phyloP scores from a whole-genome alignment of 441 rosid genomes.

The Pelargonium fulgidum region DNA sequence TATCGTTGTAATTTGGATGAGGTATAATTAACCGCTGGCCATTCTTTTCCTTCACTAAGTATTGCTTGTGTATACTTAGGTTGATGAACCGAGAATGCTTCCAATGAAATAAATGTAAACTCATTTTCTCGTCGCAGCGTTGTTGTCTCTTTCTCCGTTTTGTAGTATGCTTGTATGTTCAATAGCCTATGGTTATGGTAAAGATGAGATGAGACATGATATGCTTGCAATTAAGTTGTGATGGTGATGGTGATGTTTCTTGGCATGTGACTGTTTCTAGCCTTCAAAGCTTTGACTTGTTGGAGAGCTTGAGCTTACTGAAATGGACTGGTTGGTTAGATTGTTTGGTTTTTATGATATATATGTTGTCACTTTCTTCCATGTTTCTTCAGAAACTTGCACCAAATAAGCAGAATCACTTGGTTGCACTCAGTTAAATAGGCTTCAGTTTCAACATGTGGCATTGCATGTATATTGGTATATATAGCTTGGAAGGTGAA shows the following conservation, averaged over 20 bases:
- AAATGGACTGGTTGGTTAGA: constrained; percentile 4
- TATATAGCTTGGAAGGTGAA: no score
- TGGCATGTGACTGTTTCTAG: constrained; percentile 16
- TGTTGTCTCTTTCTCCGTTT: no score
- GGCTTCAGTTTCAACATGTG: neutral
- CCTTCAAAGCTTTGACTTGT: constrained; percentile 5
- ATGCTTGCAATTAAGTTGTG: neutral
- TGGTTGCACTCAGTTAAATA: neutral
- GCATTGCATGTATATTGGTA: neutral
- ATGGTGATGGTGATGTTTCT: constrained; percentile 22
- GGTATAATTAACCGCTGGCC: constrained; percentile 22
- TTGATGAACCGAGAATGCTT: constrained; percentile 22
- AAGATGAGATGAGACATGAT: no score
- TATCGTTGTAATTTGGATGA: constrained; percentile 22
- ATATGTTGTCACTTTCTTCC: neutral
- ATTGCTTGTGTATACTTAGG: constrained; percentile 20
- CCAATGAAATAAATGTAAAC: constrained; percentile 25
- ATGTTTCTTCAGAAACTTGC: neutral
- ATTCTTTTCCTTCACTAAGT: neutral
- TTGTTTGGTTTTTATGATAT: neutral
- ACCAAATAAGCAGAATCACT: neutral
- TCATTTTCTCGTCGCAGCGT: neutral
- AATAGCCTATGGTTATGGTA: no score
- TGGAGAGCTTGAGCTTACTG: neutral
- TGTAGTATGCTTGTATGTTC: no score